These are phyloP conservation scores for Bolboschoenus planiculmis DNA, from an alignment of 176 grass and related monocot species.

Conservation along the genomic window DNA sequence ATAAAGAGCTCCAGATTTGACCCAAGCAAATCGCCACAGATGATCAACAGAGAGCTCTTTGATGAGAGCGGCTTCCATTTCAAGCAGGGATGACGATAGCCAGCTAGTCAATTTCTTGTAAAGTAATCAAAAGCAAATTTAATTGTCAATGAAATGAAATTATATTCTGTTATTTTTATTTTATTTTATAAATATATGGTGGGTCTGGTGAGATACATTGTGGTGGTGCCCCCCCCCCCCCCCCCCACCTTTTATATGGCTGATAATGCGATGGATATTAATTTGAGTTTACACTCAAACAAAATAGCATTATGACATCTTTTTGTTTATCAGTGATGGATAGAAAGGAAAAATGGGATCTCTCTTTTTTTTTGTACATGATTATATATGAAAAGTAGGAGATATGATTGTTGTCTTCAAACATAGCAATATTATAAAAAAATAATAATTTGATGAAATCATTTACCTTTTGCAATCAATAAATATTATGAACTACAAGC, in stretches of 20 bases:
- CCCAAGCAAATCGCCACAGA: not conserved
- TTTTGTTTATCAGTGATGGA: not conserved
- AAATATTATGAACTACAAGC: not conserved
- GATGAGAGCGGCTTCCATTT: not conserved
- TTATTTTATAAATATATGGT: not conserved
- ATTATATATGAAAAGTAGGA: no score
- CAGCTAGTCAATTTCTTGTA: slow-evolving; percentile 19
- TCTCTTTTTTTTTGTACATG: not conserved
- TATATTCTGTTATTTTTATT: not conserved
- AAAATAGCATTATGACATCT: not conserved
- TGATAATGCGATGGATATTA: slow-evolving; percentile 3
- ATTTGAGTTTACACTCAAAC: not conserved
- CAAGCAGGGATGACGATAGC: not conserved
- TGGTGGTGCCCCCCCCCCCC: not conserved
- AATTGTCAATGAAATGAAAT: not conserved
- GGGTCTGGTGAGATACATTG: not conserved
- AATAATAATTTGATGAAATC: not conserved
- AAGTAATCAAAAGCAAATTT: slow-evolving; percentile 1
- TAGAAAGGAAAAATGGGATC: not conserved
- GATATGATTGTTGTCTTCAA: no score
- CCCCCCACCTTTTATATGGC: not conserved
- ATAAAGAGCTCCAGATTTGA: not conserved
- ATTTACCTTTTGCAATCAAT: not conserved
- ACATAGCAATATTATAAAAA: no score
- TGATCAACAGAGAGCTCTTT: not conserved